Base-by-base conservation (phyloP, 805 yeast species). In the Saturnispora silvae region DNA sequence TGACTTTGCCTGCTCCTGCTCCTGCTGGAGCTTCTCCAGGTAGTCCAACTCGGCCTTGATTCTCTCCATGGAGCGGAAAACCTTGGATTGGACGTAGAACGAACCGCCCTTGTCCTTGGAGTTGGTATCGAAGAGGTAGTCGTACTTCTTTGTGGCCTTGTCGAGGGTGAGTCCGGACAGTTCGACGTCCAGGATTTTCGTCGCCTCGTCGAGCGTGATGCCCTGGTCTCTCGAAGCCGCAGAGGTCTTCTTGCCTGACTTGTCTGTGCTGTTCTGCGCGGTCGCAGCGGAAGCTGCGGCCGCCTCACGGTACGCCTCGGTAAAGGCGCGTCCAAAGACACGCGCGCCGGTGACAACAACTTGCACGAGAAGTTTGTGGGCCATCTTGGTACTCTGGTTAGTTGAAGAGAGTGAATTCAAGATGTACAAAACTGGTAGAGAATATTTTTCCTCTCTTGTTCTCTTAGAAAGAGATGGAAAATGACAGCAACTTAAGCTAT, bases 231-330 rank as follows among this genome's bases (percentile, higher is more conserved):
- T 75, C 22, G 72, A 64, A 37, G 72, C 68, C 8, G 10, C 8
- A 4, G 71, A 38, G 16, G 24, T 22, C 6, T 64, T 59, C 19
- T 40, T 62, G n/a, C 66, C 59, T 5, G 76, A 30, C 15, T 38
- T 40, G 7, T 40, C 45, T 11, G 44, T 44, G 1, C 45, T 35
- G 4, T 40, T 48, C 13, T 47, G 40, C 16, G 51, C 52, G 47
- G 75, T 75, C 20, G 83, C 72, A 2, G 89, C 85, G n/a, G 94
- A 77, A 38, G 87, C 87, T 36, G 89, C 83, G 14, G 97, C 96
- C 2, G 95, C 94, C 63, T 92, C 97, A 52, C 79, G 81, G 68
- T 89, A 92, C 0, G 98, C 97, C 57, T 86, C 95, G n/a, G 85
- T 70, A 57, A 92, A 92, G 0, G 98, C 98, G 49, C 83, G 75